Evolutionary conservation across 1,139 yeast species (phyloP).

Genomic region (Candida sp.): DNA sequence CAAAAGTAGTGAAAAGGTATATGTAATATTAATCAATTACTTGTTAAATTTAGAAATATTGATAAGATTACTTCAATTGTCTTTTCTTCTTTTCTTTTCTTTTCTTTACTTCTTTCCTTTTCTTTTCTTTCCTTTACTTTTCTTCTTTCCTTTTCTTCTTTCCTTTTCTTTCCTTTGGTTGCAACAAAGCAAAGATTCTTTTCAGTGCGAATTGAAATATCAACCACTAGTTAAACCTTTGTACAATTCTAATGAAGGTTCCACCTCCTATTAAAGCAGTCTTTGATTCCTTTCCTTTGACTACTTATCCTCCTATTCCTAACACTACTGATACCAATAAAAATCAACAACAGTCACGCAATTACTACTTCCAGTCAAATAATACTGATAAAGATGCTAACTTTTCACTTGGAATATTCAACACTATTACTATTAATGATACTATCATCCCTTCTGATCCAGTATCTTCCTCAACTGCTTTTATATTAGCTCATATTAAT

Average conservation of each 20-base stretch:
- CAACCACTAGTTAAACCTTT: not conserved
- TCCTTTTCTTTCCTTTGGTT: too few species aligned
- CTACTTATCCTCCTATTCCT: slow-evolving; percentile 27
- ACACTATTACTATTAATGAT: slow-evolving; percentile 19
- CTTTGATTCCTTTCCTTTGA: slow-evolving; percentile 50
- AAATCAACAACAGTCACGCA: slow-evolving; percentile 9
- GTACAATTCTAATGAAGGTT: slow-evolving; percentile 15
- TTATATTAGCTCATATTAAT: slow-evolving; percentile 33
- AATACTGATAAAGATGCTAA: slow-evolving; percentile 5
- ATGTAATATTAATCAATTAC: too few species aligned
- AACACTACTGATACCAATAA: slow-evolving; percentile 15
- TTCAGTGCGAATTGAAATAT: not conserved
- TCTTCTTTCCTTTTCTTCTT: too few species aligned
- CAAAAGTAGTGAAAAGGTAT: too few species aligned
- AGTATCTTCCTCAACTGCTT: slow-evolving; percentile 30
- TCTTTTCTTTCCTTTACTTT: too few species aligned
- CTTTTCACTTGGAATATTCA: slow-evolving; percentile 42
- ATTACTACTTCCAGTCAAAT: slow-evolving; percentile 12
- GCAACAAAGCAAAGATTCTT: too few species aligned
- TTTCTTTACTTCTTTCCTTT: too few species aligned
- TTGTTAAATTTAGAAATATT: too few species aligned
- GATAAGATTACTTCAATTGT: too few species aligned
- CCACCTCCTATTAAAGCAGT: slow-evolving; percentile 41
- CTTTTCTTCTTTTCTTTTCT: too few species aligned
- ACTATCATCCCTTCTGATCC: slow-evolving; percentile 41